Evolutionary conservation across 345 rosid genomes (phyloP).

Genomic region (Salix caprea): DNA sequence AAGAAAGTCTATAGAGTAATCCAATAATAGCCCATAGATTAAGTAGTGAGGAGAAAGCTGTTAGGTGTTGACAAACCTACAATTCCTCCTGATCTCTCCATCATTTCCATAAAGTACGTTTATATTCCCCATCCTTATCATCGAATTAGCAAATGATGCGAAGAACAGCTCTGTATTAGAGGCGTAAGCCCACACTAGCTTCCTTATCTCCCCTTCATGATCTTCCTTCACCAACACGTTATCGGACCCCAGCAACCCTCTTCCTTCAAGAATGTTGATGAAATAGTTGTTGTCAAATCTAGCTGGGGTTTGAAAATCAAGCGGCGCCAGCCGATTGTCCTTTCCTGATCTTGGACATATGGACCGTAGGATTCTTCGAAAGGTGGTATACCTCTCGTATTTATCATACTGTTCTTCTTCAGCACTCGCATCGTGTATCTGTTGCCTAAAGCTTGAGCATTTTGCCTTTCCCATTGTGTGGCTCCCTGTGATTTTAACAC

Average conservation of each 20-base stretch:
- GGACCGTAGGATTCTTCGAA: conserved; percentile 41
- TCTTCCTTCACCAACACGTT: conserved; percentile 48
- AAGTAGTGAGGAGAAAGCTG: neutral
- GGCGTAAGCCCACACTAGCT: conserved; percentile 53
- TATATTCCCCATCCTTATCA: conserved; percentile 66
- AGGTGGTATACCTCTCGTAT: conserved; percentile 49
- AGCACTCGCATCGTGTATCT: conserved; percentile 32
- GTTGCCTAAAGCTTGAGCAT: conserved; percentile 66
- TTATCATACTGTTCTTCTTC: conserved; percentile 42
- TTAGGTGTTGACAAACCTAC: conserved; percentile 49
- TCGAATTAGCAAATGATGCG: conserved; percentile 43
- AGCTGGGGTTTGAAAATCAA: conserved; percentile 51
- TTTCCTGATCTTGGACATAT: conserved; percentile 54
- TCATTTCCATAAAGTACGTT: conserved; percentile 46
- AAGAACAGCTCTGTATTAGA: conserved; percentile 47
- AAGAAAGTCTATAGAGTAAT: no score
- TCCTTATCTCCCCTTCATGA: conserved; percentile 37
- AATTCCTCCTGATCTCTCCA: conserved; percentile 55
- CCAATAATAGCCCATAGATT: no score
- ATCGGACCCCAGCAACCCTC: conserved; percentile 59
- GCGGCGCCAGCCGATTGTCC: conserved; percentile 43
- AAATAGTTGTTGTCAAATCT: conserved; percentile 69
- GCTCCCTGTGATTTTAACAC: conserved; percentile 29
- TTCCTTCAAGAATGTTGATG: conserved; percentile 57
- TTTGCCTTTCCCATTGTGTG: conserved; percentile 79